Percentiles rank a stretch among this genome's conserved stretches.
These are phyloP conservation scores for Erythrobasidium yunnanense DNA, from an alignment of 768 basidiomycete species.

Conservation along the genomic window DNA sequence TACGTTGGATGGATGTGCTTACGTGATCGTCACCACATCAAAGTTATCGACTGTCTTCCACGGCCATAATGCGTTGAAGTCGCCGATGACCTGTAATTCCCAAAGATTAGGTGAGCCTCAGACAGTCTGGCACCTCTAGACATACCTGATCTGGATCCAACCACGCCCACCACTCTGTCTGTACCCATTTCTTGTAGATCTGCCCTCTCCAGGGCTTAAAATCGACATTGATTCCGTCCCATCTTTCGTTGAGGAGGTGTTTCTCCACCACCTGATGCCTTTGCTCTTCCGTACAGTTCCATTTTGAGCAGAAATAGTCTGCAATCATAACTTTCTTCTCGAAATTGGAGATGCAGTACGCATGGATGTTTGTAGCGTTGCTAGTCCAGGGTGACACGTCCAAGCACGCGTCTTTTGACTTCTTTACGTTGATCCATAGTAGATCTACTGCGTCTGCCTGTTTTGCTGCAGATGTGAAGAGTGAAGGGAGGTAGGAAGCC, in stretches of 20 bases:
- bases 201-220: conserved; percentile 10
- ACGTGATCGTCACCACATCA: not conserved
- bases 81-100: not conserved
- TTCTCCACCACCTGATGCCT: not conserved
- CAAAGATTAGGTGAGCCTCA: not conserved
- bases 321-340: not conserved
- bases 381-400: not conserved
- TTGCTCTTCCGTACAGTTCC: conserved; percentile 20
- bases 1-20: not conserved
- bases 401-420: not conserved
- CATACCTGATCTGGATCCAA: not conserved
- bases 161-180: conserved; percentile 19
- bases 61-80: conserved; percentile 11
- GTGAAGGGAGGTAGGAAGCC: conserved; percentile 11
- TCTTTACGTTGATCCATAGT: conserved; percentile 15
- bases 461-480: conserved; percentile 3
- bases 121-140: not conserved
- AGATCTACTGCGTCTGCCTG: conserved; percentile 22
- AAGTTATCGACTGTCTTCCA: conserved; percentile 10
- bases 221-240: conserved; percentile 10
- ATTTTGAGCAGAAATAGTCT: conserved; percentile 2
- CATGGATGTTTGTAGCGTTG: conserved; percentile 8
- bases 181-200: conserved; percentile 1
- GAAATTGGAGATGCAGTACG: not conserved
- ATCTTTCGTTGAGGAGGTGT: not conserved